Percentiles rank a stretch among this genome's conserved stretches.
Evolutionary conservation across 495 filamentous ascomycete species (phyloP).

Genomic region (Neurospora sp.): DNA sequence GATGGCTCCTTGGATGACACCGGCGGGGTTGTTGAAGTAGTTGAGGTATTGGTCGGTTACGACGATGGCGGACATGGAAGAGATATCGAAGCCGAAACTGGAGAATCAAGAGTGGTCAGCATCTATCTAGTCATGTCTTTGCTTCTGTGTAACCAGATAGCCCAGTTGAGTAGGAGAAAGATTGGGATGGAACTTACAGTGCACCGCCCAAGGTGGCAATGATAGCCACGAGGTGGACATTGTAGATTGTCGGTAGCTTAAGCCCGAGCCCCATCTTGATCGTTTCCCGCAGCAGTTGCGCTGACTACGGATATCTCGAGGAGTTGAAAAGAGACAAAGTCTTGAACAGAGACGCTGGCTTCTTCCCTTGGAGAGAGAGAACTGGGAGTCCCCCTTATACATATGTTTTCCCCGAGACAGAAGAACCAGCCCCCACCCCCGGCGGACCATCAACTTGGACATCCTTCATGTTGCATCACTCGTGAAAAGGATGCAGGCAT

Average conservation of each 20-base stretch:
- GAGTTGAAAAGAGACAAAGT: neutral
- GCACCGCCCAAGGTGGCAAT: conserved; percentile 52
- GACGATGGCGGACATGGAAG: conserved; percentile 65
- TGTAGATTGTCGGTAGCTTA: conserved; percentile 44
- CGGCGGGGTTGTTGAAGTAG: conserved; percentile 57
- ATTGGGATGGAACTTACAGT: conserved; percentile 26
- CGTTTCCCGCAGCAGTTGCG: neutral
- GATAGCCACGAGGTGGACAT: conserved; percentile 53
- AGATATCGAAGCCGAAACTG: conserved; percentile 56
- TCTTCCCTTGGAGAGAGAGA: neutral
- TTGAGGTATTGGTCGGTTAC: conserved; percentile 56
- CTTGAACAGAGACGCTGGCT: neutral
- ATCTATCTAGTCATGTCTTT: neutral
- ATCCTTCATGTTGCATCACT: neutral
- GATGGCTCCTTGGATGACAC: conserved; percentile 54
- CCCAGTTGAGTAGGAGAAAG: neutral
- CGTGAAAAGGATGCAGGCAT: neutral
- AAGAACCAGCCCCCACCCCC: neutral
- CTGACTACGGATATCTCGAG: neutral
- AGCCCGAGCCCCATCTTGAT: conserved; percentile 16
- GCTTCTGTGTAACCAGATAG: neutral
- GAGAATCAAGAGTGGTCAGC: neutral
- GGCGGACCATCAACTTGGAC: neutral
- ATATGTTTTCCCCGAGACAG: neutral
- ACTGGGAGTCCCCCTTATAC: neutral